These are phyloP conservation scores for Globisporangium apiculatum DNA, from an alignment of 352 stramenopile species.

Conservation along the genomic window DNA sequence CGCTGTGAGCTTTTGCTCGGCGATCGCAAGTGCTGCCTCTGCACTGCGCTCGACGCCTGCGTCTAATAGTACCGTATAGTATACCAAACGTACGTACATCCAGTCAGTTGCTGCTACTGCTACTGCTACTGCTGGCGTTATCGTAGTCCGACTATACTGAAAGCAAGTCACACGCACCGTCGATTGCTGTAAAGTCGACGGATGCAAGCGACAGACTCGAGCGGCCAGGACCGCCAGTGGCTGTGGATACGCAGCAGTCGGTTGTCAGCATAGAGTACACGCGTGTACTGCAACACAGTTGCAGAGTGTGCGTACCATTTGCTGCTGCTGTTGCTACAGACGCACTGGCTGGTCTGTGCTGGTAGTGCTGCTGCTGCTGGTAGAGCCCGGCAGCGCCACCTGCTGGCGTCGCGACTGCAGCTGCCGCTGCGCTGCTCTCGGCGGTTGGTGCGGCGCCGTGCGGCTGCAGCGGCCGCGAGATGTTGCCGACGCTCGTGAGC, in stretches of 20 bases:
- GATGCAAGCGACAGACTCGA: slow-evolving; percentile 41
- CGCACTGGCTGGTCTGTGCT: not conserved
- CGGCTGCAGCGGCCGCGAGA: slow-evolving; percentile 47
- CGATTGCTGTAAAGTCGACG: slow-evolving; percentile 12
- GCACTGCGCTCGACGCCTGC: slow-evolving; percentile 15
- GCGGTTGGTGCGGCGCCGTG: slow-evolving; percentile 9
- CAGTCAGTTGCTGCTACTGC: too few species aligned
- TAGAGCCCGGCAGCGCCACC: not conserved
- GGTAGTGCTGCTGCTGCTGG: not conserved
- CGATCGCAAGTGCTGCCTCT: slow-evolving; percentile 50
- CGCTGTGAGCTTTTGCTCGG: slow-evolving; percentile 51
- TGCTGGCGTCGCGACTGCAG: not conserved
- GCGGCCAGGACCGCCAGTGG: not conserved
- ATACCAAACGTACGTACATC: not conserved
- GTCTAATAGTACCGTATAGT: not conserved
- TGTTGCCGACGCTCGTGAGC: slow-evolving; percentile 62
- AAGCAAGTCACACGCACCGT: slow-evolving; percentile 3
- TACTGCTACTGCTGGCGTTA: too few species aligned
- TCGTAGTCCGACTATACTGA: not conserved
- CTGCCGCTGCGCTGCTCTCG: not conserved
- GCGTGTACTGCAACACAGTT: too few species aligned
- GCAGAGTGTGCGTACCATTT: not conserved
- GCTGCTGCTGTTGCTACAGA: not conserved
- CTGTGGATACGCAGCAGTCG: not conserved
- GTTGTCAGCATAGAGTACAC: too few species aligned